A percentile compares a stretch with the other conserved stretches of the same genome.
Conservation (phyloP, 345 rosid genomes). For the Populus euphratica region DNA sequence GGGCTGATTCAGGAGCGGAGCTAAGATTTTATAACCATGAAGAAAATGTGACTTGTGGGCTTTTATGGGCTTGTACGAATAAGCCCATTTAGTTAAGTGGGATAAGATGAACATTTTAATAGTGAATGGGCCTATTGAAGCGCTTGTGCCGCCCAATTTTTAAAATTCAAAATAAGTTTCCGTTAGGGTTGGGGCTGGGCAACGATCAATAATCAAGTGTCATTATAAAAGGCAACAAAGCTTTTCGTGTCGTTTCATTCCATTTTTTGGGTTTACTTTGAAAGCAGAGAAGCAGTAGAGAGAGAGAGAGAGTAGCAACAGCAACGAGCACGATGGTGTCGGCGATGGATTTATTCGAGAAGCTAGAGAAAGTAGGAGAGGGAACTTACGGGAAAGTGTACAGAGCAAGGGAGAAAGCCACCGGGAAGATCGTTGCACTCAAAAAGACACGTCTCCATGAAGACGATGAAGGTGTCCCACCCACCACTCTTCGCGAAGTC, state of each 20-base stretch:
- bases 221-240: neutral
- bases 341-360: constrained; percentile 88
- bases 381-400: constrained; percentile 97
- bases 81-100: too few species aligned
- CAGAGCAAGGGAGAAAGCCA: constrained; percentile 91
- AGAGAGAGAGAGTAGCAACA: neutral
- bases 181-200: constrained; percentile 1
- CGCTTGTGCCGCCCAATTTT: neutral
- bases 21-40: too few species aligned
- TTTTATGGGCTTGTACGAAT: neutral
- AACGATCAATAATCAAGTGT: neutral
- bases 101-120: too few species aligned
- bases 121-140: neutral
- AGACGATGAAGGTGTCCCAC: constrained; percentile 97
- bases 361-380: constrained; percentile 97
- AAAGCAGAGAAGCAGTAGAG: neutral
- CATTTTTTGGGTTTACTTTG: neutral
- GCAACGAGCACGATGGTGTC: constrained; percentile 23
- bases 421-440: constrained; percentile 84
- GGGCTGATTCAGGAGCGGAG: too few species aligned
- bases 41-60: neutral
- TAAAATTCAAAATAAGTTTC: constrained; percentile 2
- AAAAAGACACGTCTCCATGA: constrained; percentile 98
- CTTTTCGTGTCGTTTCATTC: neutral
- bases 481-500: constrained; percentile 97